These are phyloP conservation scores for Schwanniomyces occidentalis DNA, from an alignment of 805 yeast species.

Conservation along the genomic window DNA sequence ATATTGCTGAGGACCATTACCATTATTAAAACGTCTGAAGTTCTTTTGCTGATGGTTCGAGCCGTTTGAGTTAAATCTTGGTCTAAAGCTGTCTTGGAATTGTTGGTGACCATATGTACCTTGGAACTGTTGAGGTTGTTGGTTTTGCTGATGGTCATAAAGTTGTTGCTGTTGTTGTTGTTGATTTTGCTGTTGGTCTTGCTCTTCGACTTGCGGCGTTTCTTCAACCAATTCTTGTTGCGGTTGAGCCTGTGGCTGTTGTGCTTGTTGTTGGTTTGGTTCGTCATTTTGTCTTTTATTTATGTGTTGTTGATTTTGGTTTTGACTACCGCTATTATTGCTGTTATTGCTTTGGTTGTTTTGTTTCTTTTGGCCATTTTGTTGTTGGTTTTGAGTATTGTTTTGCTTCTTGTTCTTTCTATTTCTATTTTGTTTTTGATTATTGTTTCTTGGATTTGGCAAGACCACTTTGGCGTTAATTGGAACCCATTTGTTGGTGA, in stretches of 20 bases:
- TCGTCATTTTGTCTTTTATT: conserved; percentile 8
- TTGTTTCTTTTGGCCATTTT: conserved; percentile 8
- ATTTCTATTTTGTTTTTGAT: conserved; percentile 21
- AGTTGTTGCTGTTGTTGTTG: conserved; percentile 7
- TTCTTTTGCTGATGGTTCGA: conserved; percentile 21
- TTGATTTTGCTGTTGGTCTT: conserved; percentile 8
- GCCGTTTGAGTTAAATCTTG: conserved; percentile 9
- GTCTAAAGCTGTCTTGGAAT: conserved; percentile 12
- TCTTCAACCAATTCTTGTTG: conserved; percentile 8
- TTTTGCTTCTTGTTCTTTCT: conserved; percentile 30
- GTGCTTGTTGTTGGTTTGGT: conserved; percentile 2
- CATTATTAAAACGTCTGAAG: conserved; percentile 27
- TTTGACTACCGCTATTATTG: background rate
- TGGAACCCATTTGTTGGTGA: conserved; percentile 47
- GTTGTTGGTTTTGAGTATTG: conserved; percentile 9
- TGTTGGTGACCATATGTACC: conserved; percentile 7
- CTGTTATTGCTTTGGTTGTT: conserved; percentile 3
- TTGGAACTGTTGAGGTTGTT: conserved; percentile 1
- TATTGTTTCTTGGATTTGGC: conserved; percentile 33
- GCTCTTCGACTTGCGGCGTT: conserved; percentile 1
- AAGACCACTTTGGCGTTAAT: conserved; percentile 43
- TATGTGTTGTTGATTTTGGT: conserved; percentile 1
- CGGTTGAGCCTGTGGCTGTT: conserved; percentile 2
- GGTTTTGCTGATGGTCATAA: conserved; percentile 1
- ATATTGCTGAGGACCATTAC: conserved; percentile 15